Evolutionary conservation across 176 grass and related monocot genomes (phyloP), one percentile per base, ranked within the genome.

Genomic region (Oryza meyeriana): DNA sequence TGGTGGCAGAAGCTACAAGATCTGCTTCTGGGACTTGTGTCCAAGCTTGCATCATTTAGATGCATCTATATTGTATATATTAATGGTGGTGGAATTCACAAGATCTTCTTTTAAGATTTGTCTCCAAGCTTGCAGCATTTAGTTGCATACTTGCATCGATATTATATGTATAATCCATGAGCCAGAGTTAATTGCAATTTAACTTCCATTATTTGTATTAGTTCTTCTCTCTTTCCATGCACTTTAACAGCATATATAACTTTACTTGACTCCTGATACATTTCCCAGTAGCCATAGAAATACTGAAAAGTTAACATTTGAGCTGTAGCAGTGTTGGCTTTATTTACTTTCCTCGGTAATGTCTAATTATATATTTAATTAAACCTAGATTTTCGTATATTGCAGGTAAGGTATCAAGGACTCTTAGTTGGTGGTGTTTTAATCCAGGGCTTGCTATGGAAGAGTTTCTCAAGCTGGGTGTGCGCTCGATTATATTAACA

Each of bases 391-490:
- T 61, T 78, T 81, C 29, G 76, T 83, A 42, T 81, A 85, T 81
- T 83, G 34, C 77, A 95, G 90, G 90, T 48, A 98, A 93, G 73
- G 76, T 67, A 65, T 89, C 78, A 65, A 98, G 95, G 87, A 93
- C 84, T 79, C 82, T 98, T 75, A 98, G 95, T 89, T 98, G 95
- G 95, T 98, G 95, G 95, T 98, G 95, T 83, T 98, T 98, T 87
- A 93, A 98, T 67, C 95, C 92, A 66, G 95, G 95, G 52, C 84
- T 98, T 64, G 88, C 92, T 32, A 98, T 98, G 95, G 86, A 94
- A 86, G 92, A 95, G 85, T 95, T 98, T 85, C 75, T 89, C 64
- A 98, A 81, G 76, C 83, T 98, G 88, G 92, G 92, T 33, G 86
- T 93, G 50, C 88, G 84, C 30, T 93, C 92, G 63, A 91, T 98